A percentile compares a stretch with the other conserved stretches of the same genome.
phyloP scores from a whole-genome alignment of 2,329 filamentous ascomycete genomes.

The Penicillium hesseltinei region DNA sequence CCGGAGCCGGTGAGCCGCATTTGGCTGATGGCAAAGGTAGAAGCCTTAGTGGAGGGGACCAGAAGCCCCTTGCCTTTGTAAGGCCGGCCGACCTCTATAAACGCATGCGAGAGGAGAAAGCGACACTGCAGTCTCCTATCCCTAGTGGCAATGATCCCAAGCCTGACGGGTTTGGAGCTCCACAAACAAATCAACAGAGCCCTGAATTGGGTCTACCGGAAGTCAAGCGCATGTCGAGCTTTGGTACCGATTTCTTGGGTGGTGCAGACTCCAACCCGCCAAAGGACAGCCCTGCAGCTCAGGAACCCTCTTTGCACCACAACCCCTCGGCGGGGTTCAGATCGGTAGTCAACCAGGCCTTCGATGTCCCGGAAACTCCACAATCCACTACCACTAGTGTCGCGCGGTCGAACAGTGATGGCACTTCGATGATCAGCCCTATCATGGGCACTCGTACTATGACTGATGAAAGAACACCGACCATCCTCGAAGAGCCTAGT shows the following conservation, averaged over 20 bases:
- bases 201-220: conserved; percentile 40
- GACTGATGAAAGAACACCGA: conserved; percentile 48
- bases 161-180: not conserved
- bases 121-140: not conserved
- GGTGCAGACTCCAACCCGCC: conserved; percentile 14
- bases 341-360: conserved; percentile 64
- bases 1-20: conserved; percentile 16
- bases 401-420: conserved; percentile 61
- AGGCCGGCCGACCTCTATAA: conserved; percentile 76
- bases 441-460: conserved; percentile 54
- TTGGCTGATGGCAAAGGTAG: conserved; percentile 14
- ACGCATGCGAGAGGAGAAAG: conserved; percentile 65
- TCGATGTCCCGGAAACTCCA: conserved; percentile 57
- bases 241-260: conserved; percentile 30
- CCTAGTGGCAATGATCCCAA: not conserved
- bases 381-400: conserved; percentile 54
- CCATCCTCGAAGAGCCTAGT: conserved; percentile 55
- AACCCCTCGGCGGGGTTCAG: conserved; percentile 56
- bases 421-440: conserved; percentile 63
- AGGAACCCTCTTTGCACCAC: conserved; percentile 45
- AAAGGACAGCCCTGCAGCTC: conserved; percentile 11
- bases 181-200: conserved; percentile 9
- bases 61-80: conserved; percentile 62
- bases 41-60: conserved; percentile 28
- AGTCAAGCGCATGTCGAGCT: conserved; percentile 44